Evolutionary conservation across 495 filamentous ascomycete genomes (phyloP).

Genomic region (Trypethelium eluteriae): DNA sequence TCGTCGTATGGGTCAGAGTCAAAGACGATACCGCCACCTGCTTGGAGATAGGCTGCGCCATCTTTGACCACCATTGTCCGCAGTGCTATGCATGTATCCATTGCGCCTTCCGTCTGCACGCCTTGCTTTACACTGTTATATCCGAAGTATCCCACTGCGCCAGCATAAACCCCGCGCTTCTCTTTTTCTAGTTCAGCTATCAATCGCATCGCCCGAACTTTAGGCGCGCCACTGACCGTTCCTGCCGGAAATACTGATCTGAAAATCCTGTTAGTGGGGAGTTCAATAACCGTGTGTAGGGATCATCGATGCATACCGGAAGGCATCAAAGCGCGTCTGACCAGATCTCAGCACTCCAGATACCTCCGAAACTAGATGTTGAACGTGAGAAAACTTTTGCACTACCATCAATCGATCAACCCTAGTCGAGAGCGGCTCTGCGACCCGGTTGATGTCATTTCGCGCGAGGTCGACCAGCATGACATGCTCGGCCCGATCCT

Average conservation of each 20-base stretch:
- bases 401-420: constrained; percentile 94
- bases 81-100: constrained; percentile 98
- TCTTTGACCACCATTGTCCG: constrained; percentile 94
- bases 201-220: constrained; percentile 92
- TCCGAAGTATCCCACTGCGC: constrained; percentile 91
- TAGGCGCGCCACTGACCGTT: constrained; percentile 88
- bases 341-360: constrained; percentile 73
- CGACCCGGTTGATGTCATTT: constrained; percentile 94
- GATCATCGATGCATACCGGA: constrained; percentile 43
- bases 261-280: neutral
- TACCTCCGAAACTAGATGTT: constrained; percentile 93
- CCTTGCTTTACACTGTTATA: constrained; percentile 49
- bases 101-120: constrained; percentile 58
- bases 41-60: constrained; percentile 83
- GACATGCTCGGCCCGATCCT: constrained; percentile 95
- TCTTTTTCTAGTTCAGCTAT: constrained; percentile 91
- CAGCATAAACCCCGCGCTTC: constrained; percentile 91
- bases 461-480: constrained; percentile 98
- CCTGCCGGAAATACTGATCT: constrained; percentile 87
- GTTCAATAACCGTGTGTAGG: neutral
- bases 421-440: constrained; percentile 77
- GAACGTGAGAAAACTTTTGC: constrained; percentile 91
- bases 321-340: constrained; percentile 90
- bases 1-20: constrained; percentile 92
- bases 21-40: constrained; percentile 91